These are phyloP conservation scores for Epichloe sibirici DNA, from an alignment of 2,329 filamentous ascomycete species.

Conservation along the genomic window DNA sequence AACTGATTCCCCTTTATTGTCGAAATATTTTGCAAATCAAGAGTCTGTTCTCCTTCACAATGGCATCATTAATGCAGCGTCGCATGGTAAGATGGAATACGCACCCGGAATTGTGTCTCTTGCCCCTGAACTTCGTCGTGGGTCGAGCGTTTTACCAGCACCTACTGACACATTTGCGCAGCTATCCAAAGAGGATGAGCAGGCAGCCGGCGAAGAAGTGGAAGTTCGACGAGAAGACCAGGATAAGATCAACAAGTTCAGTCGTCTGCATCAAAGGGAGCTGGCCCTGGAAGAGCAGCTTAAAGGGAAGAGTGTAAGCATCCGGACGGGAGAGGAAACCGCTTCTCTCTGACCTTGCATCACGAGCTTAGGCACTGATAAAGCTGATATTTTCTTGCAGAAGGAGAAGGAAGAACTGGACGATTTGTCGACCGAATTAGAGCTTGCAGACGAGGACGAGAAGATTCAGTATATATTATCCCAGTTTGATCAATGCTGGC, in stretches of 20 bases:
- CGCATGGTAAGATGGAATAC: constrained; percentile 39
- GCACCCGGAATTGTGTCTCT: neutral
- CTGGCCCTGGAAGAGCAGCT: constrained; percentile 68
- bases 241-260: constrained; percentile 98
- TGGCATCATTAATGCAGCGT: constrained; percentile 40
- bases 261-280: constrained; percentile 81
- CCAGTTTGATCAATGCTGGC: neutral
- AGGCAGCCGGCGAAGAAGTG: constrained; percentile 63
- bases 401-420: constrained; percentile 98
- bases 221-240: constrained; percentile 95
- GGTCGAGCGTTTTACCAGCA: neutral
- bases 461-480: constrained; percentile 62
- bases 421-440: constrained; percentile 80
- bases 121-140: neutral
- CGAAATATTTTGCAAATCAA: neutral
- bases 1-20: neutral
- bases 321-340: neutral
- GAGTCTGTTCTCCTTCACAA: constrained; percentile 9
- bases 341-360: too few relatives aligned
- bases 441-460: constrained; percentile 91
- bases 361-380: neutral
- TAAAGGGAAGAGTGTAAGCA: constrained; percentile 60
- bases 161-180: constrained; percentile 25
- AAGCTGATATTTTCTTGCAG: constrained; percentile 32
- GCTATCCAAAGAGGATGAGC: constrained; percentile 89